Conservation (phyloP, 208 protist species). For the Trypanosoma cruzi region DNA sequence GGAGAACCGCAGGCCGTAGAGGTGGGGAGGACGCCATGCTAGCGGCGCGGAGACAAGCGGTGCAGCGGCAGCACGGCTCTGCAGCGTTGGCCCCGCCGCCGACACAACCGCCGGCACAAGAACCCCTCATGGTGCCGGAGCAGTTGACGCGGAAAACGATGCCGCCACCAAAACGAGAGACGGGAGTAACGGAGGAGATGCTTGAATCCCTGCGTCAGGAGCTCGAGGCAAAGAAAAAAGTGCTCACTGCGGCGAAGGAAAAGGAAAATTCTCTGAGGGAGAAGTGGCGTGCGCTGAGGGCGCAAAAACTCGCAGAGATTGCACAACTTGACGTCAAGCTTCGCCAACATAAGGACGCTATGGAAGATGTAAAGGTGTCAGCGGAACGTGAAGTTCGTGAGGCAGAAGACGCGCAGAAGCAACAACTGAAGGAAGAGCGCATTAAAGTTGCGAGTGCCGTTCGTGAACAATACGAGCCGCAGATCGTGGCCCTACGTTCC, state of each 20-base stretch:
- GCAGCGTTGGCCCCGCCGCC: constrained; percentile 10
- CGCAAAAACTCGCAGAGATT: constrained; percentile 69
- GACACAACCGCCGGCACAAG: constrained; percentile 13
- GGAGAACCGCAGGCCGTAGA: neutral
- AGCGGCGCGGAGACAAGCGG: constrained; percentile 49
- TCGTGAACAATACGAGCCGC: constrained; percentile 50
- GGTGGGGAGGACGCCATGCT: constrained; percentile 51
- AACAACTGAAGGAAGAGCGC: constrained; percentile 44
- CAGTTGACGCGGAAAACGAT: too few relatives aligned
- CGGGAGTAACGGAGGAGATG: constrained; percentile 37
- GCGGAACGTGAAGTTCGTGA: constrained; percentile 48
- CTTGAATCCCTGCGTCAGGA: constrained; percentile 57
- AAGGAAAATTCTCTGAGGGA: constrained; percentile 60
- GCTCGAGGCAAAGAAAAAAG: constrained; percentile 64
- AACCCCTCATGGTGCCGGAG: neutral
- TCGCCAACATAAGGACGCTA: constrained; percentile 40
- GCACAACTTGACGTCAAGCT: constrained; percentile 64
- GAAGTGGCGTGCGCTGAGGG: constrained; percentile 65
- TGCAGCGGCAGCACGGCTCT: constrained; percentile 63
- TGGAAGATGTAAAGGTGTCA: constrained; percentile 62
- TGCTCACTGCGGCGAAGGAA: constrained; percentile 44
- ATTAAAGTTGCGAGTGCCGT: constrained; percentile 47
- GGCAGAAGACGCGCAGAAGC: constrained; percentile 55
- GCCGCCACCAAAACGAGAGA: neutral
- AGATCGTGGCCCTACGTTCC: constrained; percentile 41